Base-by-base conservation (phyloP, 129 eudicot genomes). In the Lactuca saligna region DNA sequence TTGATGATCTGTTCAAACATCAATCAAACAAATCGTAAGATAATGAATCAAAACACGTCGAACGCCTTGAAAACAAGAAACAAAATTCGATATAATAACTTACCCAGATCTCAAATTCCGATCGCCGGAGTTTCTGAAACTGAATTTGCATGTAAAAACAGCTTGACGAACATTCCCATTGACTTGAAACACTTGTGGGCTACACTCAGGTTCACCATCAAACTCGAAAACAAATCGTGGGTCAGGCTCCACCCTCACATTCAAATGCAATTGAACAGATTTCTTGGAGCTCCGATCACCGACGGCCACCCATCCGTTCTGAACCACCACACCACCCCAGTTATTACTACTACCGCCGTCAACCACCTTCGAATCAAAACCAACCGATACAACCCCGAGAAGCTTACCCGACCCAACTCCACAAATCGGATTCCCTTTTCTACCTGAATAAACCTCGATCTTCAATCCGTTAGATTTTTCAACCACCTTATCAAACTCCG, bases 151-250 rank as follows among this genome's bases (percentile, higher is more conserved):
- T 72, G 94, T 81, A 10, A 91, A 91, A 61, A 88, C 97, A 20
- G 97, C 94, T 59, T 88, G 97, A 53, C 77, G 76, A 6, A 91
- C 86, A 62, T 88, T 88, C 62, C 97, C 96, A 44, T 88, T 87
- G 13, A 88, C 87, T 63, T 91, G 97, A 72, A 88, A 91, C 15
- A 91, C 94, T 35, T 88, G 97, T 4, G 97, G 97, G 41, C 94
- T 88, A 68, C 97, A 88, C 82, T 88, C 96, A 0, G 97, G 96
- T 56, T 88, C 90, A 0, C 94, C 96, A 60, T 84, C 97, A 20
- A 91, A 91, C 84, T 78, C 82, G 20, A 91, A 91, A 2, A 91
- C 91, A 59, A 91, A 91, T 73, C 96, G 84, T 65, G 97, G 96
- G 74, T 91, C 94, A 17, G 85, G 85, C 46, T 91, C 94, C 3